phyloP scores from a whole-genome alignment of 2,329 filamentous ascomycete genomes.

The Penicillium sp. region DNA sequence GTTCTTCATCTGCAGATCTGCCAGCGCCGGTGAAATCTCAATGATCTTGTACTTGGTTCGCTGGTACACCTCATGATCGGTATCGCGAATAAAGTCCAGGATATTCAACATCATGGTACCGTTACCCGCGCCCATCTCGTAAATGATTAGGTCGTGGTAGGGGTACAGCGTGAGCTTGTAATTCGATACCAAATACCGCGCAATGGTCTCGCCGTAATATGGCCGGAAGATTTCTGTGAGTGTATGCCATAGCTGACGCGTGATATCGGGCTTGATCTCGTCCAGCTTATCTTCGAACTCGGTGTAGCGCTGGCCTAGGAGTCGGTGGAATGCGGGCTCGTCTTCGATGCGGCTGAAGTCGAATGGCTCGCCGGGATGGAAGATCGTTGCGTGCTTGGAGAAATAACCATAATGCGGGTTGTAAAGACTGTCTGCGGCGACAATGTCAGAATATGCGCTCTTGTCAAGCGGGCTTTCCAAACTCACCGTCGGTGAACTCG shows the following conservation, averaged over 20 bases:
- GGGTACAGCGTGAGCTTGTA: constrained; percentile 92
- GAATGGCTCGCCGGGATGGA: constrained; percentile 86
- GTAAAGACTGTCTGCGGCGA: constrained; percentile 72
- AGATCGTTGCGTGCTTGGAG: constrained; percentile 93
- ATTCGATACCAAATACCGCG: constrained; percentile 91
- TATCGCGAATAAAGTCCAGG: constrained; percentile 86
- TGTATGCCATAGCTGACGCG: constrained; percentile 94
- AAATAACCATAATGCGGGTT: constrained; percentile 96
- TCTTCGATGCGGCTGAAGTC: constrained; percentile 75
- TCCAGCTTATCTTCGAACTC: constrained; percentile 89
- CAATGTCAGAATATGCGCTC: constrained; percentile 5
- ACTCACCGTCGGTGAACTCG: constrained; percentile 88
- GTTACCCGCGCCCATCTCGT: constrained; percentile 97
- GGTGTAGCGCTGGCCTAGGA: constrained; percentile 73
- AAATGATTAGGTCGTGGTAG: constrained; percentile 94
- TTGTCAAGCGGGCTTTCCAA: constrained; percentile 4
- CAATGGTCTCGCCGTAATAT: constrained; percentile 94
- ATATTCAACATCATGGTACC: constrained; percentile 98
- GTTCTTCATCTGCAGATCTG: constrained; percentile 68
- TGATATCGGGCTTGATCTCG: constrained; percentile 62
- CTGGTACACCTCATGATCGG: constrained; percentile 86
- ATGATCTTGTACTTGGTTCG: constrained; percentile 93
- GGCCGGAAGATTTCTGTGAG: constrained; percentile 95
- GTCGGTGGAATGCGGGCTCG: constrained; percentile 74
- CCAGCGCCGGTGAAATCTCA: constrained; percentile 82